Conservation (phyloP, 108 stramenopile species). For the Nitzschia inconspicua region DNA sequence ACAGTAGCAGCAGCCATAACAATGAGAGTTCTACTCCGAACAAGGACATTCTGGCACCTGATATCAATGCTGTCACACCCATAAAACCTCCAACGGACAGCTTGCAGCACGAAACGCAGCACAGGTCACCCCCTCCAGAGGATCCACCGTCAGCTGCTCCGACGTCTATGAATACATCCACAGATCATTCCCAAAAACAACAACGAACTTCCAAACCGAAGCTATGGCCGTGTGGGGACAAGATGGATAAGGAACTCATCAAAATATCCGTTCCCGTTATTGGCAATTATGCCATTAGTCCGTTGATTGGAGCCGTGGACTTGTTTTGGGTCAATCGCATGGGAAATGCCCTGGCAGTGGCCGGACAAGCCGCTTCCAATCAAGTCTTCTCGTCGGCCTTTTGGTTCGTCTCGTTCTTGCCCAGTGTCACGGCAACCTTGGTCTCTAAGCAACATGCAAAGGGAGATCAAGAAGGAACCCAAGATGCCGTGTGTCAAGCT, state of each 20-base stretch:
- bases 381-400: conserved; percentile 83
- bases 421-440: conserved; percentile 82
- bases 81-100: background rate
- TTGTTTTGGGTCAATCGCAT: conserved; percentile 90
- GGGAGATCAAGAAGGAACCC: conserved; percentile 63
- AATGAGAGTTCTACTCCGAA: no score
- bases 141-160: background rate
- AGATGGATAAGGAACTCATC: conserved; percentile 69
- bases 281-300: conserved; percentile 88
- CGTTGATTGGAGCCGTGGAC: conserved; percentile 83
- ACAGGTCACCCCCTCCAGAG: background rate
- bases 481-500: conserved; percentile 82
- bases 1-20: no score
- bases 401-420: conserved; percentile 82
- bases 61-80: background rate
- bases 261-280: conserved; percentile 84
- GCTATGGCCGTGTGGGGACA: conserved; percentile 65
- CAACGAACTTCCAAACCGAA: background rate
- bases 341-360: conserved; percentile 89
- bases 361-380: conserved; percentile 88
- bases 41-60: no score
- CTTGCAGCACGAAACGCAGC: background rate
- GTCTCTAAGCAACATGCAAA: conserved; percentile 81
- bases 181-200: background rate
- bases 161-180: no score